phyloP scores from a whole-genome alignment of 169 alveolate genomes.

The Plasmodium fragile region DNA sequence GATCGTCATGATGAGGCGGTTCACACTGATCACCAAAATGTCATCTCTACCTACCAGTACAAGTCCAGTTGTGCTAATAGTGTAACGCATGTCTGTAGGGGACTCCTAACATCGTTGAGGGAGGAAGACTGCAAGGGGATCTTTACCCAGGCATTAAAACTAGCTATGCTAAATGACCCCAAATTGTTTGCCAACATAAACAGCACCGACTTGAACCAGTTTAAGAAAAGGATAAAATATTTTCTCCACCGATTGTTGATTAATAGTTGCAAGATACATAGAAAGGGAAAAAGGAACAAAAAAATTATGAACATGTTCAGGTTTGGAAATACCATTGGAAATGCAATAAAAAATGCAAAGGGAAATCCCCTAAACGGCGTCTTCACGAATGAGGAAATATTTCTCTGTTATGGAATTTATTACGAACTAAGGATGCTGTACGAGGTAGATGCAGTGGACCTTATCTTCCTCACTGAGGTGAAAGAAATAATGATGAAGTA shows the following conservation, averaged over 20 bases:
- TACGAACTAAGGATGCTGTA: conserved; percentile 31
- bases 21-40: not conserved
- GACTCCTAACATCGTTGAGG: not conserved
- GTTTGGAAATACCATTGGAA: conserved; percentile 27
- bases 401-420: conserved; percentile 18
- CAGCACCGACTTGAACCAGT: not conserved
- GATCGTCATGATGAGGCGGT: not conserved
- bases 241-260: not conserved
- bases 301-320: not conserved
- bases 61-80: not conserved
- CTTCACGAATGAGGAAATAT: not conserved
- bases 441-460: conserved; percentile 3
- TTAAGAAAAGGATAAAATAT: conserved; percentile 1
- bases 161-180: conserved; percentile 13
- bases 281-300: not conserved
- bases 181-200: conserved; percentile 4
- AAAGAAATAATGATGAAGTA: conserved; percentile 17
- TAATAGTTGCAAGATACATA: not conserved
- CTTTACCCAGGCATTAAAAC: not conserved
- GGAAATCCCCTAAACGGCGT: not conserved
- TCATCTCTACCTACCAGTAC: not conserved
- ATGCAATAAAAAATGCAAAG: conserved; percentile 9
- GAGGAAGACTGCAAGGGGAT: conserved; percentile 5
- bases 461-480: not conserved
- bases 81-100: not conserved